Percentiles rank a stretch among this genome's conserved stretches.
Conservation (phyloP, 129 eudicot species). For the Pulicaria dysenterica region DNA sequence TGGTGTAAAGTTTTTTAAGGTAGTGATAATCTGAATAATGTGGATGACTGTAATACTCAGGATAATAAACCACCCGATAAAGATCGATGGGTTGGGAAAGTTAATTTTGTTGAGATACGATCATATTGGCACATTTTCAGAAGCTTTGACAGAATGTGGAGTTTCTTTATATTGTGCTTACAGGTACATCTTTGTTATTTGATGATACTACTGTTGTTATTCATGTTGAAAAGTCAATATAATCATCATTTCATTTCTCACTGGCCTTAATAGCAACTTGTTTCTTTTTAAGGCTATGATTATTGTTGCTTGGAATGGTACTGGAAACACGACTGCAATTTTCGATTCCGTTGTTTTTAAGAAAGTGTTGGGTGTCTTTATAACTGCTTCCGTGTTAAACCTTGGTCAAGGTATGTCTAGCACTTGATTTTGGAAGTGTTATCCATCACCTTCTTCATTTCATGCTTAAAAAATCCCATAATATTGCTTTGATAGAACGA, state of each 20-base stretch:
- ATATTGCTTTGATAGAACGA: no score
- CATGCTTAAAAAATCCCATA: background rate
- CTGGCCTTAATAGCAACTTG: constrained; percentile 3
- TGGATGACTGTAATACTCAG: no score
- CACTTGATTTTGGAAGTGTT: no score
- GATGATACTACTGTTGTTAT: background rate
- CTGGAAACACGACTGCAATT: constrained; percentile 53
- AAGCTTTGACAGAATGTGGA: constrained; percentile 95
- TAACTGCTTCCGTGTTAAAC: constrained; percentile 86
- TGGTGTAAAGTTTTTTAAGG: no score
- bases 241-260: constrained; percentile 16
- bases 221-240: constrained; percentile 53
- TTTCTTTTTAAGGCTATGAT: constrained; percentile 72
- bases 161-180: constrained; percentile 75
- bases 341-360: constrained; percentile 57
- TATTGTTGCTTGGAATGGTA: constrained; percentile 85
- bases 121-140: constrained; percentile 84
- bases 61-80: constrained; percentile 53
- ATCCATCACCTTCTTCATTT: background rate
- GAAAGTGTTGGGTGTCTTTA: constrained; percentile 75
- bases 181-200: constrained; percentile 58
- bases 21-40: no score
- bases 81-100: constrained; percentile 80
- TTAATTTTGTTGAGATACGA: constrained; percentile 85
- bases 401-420: constrained; percentile 67